Evolutionary conservation across 768 basidiomycete genomes (phyloP).

Genomic region (Amanita polypyramis): DNA sequence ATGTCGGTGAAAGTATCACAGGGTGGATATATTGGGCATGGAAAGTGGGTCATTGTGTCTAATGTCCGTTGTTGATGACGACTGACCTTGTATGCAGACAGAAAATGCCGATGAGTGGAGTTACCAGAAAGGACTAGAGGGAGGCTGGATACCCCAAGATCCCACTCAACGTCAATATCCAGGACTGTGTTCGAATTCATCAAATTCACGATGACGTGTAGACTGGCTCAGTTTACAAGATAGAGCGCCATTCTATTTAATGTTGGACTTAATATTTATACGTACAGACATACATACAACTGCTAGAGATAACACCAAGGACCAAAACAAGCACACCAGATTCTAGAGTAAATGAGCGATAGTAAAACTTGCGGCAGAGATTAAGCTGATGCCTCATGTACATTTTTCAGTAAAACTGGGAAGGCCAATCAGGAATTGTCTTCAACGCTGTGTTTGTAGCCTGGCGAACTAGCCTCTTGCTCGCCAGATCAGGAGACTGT

Average conservation of each 20-base stretch:
- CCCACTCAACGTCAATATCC: conserved; percentile 59
- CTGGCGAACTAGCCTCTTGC: conserved; percentile 69
- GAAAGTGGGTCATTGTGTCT: conserved; percentile 44
- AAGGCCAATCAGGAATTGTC: conserved; percentile 69
- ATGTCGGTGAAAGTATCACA: conserved; percentile 57
- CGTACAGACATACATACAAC: conserved; percentile 6
- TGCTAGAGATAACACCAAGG: not conserved
- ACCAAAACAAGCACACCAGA: not conserved
- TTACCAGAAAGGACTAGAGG: conserved; percentile 61
- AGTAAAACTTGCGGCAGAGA: not conserved
- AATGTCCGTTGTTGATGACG: not conserved
- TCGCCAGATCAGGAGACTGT: conserved; percentile 59
- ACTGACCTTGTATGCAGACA: conserved; percentile 21
- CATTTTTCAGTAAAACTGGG: conserved; percentile 15
- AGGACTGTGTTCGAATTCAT: conserved; percentile 37
- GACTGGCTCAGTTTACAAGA: not conserved
- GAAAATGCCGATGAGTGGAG: conserved; percentile 72
- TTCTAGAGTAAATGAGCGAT: not conserved
- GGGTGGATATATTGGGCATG: conserved; percentile 77
- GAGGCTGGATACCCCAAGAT: conserved; percentile 70
- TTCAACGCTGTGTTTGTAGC: conserved; percentile 67
- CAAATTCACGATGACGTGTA: not conserved
- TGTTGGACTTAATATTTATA: conserved; percentile 4
- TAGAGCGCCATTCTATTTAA: conserved; percentile 2
- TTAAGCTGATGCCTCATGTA: not conserved